Base-by-base conservation (phyloP, 2,329 filamentous ascomycete species). In the Fusarium annulatum region DNA sequence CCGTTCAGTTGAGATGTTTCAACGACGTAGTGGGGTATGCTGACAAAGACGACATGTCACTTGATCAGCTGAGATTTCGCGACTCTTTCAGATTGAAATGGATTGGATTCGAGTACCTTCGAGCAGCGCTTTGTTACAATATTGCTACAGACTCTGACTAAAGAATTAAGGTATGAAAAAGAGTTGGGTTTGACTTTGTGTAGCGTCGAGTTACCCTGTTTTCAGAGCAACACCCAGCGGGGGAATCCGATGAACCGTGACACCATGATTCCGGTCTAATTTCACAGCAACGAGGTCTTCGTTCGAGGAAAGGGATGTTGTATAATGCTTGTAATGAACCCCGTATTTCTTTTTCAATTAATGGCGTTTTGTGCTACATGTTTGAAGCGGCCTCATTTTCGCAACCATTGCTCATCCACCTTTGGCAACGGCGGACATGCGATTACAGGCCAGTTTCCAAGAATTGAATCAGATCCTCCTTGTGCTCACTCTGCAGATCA, bases 1-100 rank as follows among this genome's bases (percentile, higher is more conserved):
- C 6, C 7, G 23, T 49, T n/a, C 19, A 48, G 18, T 10, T 33
- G 56, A 71, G 19, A 46, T 26, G 63, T 59, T 63, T 55, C 58
- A 58, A 26, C 68, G 57, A 67, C 45, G 33, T 59, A 43, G 56
- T 66, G 46, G 51, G 34, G 42, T 26, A 61, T 70, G 70, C 67
- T 72, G 70, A 72, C 70, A 73, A 72, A 72, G 61, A 61, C 36
- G 14, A 26, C 4, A 12, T 33, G 45, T 42, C 63, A 67, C 53
- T 67, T 67, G 64, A 67, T 30, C n/a, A 33, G 12, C 30, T 49
- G 41, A n/a, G 30, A 26, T 34, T 33, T 56, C 2, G 23, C 7
- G 7, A 16, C 14, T 16, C n/a, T 28, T 38, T 19, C 19, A 21
- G 12, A 9, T 23, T n/a, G 2, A 3, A 9, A 8, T 1, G 33